Conservation (phyloP, 2,329 filamentous ascomycete genomes). For the Colletotrichum siamense region DNA sequence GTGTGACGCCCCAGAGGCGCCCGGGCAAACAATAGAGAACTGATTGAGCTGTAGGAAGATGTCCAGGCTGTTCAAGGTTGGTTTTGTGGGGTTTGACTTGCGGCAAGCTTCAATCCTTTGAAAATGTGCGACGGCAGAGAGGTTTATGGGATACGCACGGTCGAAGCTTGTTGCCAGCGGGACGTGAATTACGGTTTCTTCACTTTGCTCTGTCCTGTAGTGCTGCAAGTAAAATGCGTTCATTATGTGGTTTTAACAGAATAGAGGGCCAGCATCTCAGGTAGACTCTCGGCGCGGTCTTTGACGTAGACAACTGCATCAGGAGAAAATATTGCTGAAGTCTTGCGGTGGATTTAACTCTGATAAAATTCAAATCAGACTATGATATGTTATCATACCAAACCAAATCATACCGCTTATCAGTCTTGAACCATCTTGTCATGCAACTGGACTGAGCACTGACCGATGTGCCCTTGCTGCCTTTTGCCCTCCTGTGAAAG, state of each 20-base stretch:
- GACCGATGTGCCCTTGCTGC: no score
- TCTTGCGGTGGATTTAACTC: neutral
- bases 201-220: neutral
- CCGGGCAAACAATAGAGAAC: neutral
- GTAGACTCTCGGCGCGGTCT: neutral
- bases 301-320: neutral
- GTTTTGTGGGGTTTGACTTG: neutral
- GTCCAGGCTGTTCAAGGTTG: no score
- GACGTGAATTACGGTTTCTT: neutral
- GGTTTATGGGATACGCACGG: neutral
- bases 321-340: neutral
- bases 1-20: neutral
- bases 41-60: neutral
- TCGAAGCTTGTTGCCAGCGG: neutral
- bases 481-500: no score
- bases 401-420: neutral
- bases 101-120: neutral
- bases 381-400: rapidly evolving
- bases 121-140: neutral
- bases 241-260: neutral
- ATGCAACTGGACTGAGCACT: no score
- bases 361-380: neutral
- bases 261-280: neutral
- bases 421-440: neutral
- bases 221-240: neutral